Evolutionary conservation across 768 basidiomycete species (phyloP).

Genomic region (Lanmaoa rubissima): DNA sequence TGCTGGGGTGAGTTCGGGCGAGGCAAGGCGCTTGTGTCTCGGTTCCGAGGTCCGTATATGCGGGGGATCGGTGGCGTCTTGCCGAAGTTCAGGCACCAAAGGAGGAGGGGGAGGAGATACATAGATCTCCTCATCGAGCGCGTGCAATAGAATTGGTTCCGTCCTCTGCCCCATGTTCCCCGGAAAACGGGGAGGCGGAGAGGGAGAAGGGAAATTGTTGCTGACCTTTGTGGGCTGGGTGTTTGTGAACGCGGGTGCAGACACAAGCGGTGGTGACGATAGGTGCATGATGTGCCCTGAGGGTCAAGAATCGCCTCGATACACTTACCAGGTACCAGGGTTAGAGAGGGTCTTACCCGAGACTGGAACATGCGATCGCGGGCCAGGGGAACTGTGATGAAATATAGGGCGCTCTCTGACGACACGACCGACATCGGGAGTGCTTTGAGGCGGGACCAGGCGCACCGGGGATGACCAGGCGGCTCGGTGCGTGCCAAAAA

Average conservation of each 20-base stretch:
- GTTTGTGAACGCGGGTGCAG: neutral
- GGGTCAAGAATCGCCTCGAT: constrained; percentile 2
- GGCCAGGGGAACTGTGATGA: constrained; percentile 12
- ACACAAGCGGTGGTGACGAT: neutral
- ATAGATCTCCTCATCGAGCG: neutral
- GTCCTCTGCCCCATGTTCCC: neutral
- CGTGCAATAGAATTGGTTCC: constrained; percentile 3
- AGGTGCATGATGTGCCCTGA: constrained; percentile 3
- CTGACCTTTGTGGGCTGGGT: neutral
- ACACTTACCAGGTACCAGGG: constrained; percentile 2
- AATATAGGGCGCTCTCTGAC: neutral
- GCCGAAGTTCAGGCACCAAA: neutral
- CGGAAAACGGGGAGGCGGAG: neutral
- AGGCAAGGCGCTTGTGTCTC: constrained; percentile 2
- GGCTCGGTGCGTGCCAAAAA: neutral
- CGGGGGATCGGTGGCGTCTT: neutral
- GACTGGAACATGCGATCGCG: neutral
- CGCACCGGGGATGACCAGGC: constrained; percentile 7
- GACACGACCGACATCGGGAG: neutral
- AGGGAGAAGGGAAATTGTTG: neutral
- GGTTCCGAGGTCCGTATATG: constrained; percentile 8
- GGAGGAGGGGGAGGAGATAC: neutral
- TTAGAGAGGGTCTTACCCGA: constrained; percentile 16
- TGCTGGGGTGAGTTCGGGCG: constrained; percentile 1
- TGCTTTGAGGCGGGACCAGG: neutral